These are phyloP conservation scores for Claviceps digitariae DNA, from an alignment of 2,329 filamentous ascomycete genomes.

Conservation along the genomic window DNA sequence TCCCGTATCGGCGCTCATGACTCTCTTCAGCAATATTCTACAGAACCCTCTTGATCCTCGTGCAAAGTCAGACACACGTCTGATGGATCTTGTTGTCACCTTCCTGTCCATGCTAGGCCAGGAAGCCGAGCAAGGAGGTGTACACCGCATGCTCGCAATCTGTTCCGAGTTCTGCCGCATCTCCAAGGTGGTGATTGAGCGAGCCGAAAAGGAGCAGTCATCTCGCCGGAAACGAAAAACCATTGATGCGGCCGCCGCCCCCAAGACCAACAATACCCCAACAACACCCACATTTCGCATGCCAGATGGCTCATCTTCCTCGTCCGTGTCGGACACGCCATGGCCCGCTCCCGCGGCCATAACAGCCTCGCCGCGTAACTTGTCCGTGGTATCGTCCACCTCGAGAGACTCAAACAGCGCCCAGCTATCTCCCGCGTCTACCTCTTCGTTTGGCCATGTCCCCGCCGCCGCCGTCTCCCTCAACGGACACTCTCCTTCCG, in stretches of 20 bases:
- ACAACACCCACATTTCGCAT: neutral
- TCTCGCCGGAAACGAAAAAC: slow-evolving; percentile 71
- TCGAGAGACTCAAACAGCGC: slow-evolving; percentile 7
- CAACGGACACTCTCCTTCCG: slow-evolving; percentile 31
- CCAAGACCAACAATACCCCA: slow-evolving; percentile 6
- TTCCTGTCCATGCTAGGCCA: slow-evolving; percentile 83
- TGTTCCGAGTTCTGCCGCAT: slow-evolving; percentile 97
- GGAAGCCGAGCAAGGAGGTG: slow-evolving; percentile 79
- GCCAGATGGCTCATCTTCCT: neutral
- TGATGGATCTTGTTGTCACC: slow-evolving; percentile 87
- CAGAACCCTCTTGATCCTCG: slow-evolving; percentile 87
- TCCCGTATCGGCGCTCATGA: slow-evolving; percentile 87
- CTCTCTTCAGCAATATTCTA: slow-evolving; percentile 87
- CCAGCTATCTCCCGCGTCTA: slow-evolving; percentile 16
- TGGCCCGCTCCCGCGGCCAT: slow-evolving; percentile 2
- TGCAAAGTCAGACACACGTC: slow-evolving; percentile 72
- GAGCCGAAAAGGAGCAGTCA: slow-evolving; percentile 71
- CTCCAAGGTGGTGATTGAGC: slow-evolving; percentile 79
- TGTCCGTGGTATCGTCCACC: slow-evolving; percentile 1
- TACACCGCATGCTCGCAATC: slow-evolving; percentile 85
- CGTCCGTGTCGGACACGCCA: slow-evolving; percentile 2
- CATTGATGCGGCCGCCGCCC: neutral
- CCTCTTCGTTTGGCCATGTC: slow-evolving; percentile 11
- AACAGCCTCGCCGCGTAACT: slow-evolving; percentile 2
- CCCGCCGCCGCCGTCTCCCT: slow-evolving; percentile 10